phyloP scores from a whole-genome alignment of 2,329 filamentous ascomycete genomes.

The Cladophialophora carrionii region DNA sequence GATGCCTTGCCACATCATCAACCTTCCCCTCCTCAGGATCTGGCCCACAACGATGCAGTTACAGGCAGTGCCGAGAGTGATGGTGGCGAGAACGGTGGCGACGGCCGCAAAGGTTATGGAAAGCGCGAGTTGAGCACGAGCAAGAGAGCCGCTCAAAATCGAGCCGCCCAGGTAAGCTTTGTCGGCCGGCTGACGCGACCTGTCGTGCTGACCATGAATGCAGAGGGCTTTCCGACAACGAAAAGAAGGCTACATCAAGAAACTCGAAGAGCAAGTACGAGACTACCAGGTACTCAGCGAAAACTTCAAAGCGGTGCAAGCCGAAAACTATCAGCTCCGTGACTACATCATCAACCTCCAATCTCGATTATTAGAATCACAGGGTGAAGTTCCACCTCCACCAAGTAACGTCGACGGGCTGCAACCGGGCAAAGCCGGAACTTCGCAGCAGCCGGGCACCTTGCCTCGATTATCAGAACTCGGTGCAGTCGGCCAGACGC shows the following conservation, averaged over 20 bases:
- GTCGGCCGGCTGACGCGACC: not conserved
- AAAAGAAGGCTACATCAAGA: slow-evolving; percentile 98
- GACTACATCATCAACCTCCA: slow-evolving; percentile 94
- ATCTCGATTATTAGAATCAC: slow-evolving; percentile 77
- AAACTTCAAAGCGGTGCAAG: slow-evolving; percentile 76
- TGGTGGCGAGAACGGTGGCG: slow-evolving; percentile 50
- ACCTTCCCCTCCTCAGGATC: slow-evolving; percentile 32
- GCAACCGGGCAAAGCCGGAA: slow-evolving; percentile 36
- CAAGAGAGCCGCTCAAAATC: slow-evolving; percentile 94
- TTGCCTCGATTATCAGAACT: slow-evolving; percentile 35
- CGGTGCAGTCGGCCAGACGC: slow-evolving; percentile 25
- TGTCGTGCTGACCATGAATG: not conserved
- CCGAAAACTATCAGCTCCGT: slow-evolving; percentile 85
- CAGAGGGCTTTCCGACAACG: slow-evolving; percentile 95
- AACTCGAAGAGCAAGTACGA: slow-evolving; percentile 89
- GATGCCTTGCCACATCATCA: slow-evolving; percentile 32
- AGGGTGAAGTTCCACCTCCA: slow-evolving; percentile 72
- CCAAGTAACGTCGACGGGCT: slow-evolving; percentile 40
- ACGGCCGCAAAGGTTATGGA: slow-evolving; percentile 69
- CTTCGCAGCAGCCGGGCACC: slow-evolving; percentile 29
- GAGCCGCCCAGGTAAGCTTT: slow-evolving; percentile 81
- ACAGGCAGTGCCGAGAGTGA: slow-evolving; percentile 47
- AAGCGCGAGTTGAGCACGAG: slow-evolving; percentile 93
- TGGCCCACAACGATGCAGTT: slow-evolving; percentile 23
- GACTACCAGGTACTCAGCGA: slow-evolving; percentile 76